Base-by-base conservation (phyloP, 1,139 yeast genomes). In the Saccharomyces hybrid region DNA sequence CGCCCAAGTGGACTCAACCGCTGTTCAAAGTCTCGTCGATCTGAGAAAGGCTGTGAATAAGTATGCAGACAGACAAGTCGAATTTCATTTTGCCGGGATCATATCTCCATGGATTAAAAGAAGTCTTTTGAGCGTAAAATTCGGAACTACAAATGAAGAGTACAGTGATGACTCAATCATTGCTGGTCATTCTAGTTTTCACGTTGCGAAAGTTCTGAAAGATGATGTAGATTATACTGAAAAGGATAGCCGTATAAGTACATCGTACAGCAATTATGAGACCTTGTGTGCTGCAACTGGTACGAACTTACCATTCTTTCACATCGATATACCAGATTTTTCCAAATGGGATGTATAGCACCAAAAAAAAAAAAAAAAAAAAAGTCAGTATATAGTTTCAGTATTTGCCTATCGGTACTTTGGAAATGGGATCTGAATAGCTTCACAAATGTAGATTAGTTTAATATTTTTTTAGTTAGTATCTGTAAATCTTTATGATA, bases 71-170 rank as follows among this genome's bases (percentile, higher is more conserved):
- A 19, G 19, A 19, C 19, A 19, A 19, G 19, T 19, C 19, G 19
- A 19, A 19, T 19, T 19, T 19, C 97, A 91, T 70, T 90, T 91
- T 69, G 82, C 88, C n/a, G 96, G 97, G 27, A 82, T 91, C 44
- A 74, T 86, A 54, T 84, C 88, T 54, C 91, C 93, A 8, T 90
- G 97, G 97, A 80, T 88, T 55, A 81, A 89, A 67, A 79, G 95
- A 64, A 88, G 85, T 9, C 77, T 91, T 60, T 69, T 86, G 50
- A 81, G 83, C 62, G 84, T 86, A 55, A 96, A 95, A 1, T 90
- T 90, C 72, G 97, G 97, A 52, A 76, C 80, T 46, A 77, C 77
- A 55, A 75, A 73, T 29, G 78, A 77, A 52, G 69, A 64, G 42
- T 63, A 51, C 57, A 65, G 65, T 54, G 68, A 60, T 57, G 68